Conservation (phyloP, 2,329 filamentous ascomycete species). For the Aulographum hederae region DNA sequence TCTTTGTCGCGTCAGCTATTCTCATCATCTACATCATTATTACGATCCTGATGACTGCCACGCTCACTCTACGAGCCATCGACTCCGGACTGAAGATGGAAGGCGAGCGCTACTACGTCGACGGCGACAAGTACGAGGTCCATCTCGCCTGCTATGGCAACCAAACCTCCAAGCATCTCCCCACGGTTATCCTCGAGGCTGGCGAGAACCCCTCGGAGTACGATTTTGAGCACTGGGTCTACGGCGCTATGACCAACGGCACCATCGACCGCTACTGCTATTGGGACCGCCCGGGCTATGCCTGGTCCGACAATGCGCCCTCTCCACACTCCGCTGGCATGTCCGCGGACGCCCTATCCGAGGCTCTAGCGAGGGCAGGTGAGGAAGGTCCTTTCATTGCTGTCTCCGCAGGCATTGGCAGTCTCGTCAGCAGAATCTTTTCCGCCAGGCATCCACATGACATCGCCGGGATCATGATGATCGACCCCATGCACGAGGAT, state of each 20-base stretch:
- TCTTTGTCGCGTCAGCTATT: slow-evolving; percentile 55
- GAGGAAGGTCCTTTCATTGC: slow-evolving; percentile 83
- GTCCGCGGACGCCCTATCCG: slow-evolving; percentile 73
- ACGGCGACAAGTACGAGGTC: slow-evolving; percentile 67
- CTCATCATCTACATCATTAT: slow-evolving; percentile 51
- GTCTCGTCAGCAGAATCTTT: slow-evolving; percentile 81
- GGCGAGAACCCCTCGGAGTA: slow-evolving; percentile 66
- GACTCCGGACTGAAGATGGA: slow-evolving; percentile 58
- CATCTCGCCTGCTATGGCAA: slow-evolving; percentile 79
- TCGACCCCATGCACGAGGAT: slow-evolving; percentile 83
- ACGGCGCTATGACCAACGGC: slow-evolving; percentile 57
- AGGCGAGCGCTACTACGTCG: slow-evolving; percentile 63
- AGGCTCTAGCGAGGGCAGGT: slow-evolving; percentile 61
- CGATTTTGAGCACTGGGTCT: slow-evolving; percentile 62
- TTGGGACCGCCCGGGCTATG: slow-evolving; percentile 79
- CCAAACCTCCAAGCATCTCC: slow-evolving; percentile 35
- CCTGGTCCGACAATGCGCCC: slow-evolving; percentile 62
- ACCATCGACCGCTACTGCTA: slow-evolving; percentile 86
- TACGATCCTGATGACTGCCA: slow-evolving; percentile 58
- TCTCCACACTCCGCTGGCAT: slow-evolving; percentile 88
- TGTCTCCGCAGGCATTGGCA: slow-evolving; percentile 70
- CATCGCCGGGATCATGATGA: slow-evolving; percentile 61
- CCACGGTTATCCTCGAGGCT: slow-evolving; percentile 73
- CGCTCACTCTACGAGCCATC: slow-evolving; percentile 59
- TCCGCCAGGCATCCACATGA: slow-evolving; percentile 61